phyloP scores from a whole-genome alignment of 2,329 filamentous ascomycete genomes.

The Verticillium nubilum region DNA sequence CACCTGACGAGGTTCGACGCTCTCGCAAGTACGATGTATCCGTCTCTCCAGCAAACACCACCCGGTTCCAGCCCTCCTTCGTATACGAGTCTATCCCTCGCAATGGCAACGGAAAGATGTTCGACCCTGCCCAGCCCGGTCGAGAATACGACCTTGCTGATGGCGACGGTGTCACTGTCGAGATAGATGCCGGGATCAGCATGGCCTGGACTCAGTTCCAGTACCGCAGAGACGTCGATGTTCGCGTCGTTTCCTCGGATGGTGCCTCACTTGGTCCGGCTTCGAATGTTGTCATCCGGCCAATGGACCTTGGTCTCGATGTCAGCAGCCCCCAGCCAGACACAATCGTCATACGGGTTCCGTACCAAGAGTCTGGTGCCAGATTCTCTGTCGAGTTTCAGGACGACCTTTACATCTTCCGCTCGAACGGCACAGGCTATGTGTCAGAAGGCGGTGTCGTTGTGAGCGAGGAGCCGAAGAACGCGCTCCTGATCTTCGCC shows the following conservation, averaged over 20 bases:
- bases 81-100: conserved; percentile 28
- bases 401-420: conserved; percentile 22
- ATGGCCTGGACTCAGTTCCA: conserved; percentile 31
- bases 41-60: neutral
- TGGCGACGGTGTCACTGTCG: conserved; percentile 24
- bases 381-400: conserved; percentile 26
- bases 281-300: conserved; percentile 21
- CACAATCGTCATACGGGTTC: conserved; percentile 19
- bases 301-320: conserved; percentile 16
- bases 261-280: conserved; percentile 10
- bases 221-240: conserved; percentile 14
- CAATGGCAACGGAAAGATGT: conserved; percentile 26
- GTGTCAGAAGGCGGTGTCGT: conserved; percentile 15
- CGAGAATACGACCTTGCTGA: conserved; percentile 10
- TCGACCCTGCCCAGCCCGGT: conserved; percentile 14
- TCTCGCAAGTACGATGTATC: conserved; percentile 13
- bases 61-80: conserved; percentile 21
- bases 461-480: conserved; percentile 20
- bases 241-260: conserved; percentile 16
- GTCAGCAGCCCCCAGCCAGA: conserved; percentile 14
- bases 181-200: conserved; percentile 20
- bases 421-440: conserved; percentile 15
- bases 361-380: conserved; percentile 17
- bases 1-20: conserved; percentile 12
- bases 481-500: conserved; percentile 24